Evolutionary conservation across 2,329 filamentous ascomycete species (phyloP).

Genomic region (Dothistroma septosporum): DNA sequence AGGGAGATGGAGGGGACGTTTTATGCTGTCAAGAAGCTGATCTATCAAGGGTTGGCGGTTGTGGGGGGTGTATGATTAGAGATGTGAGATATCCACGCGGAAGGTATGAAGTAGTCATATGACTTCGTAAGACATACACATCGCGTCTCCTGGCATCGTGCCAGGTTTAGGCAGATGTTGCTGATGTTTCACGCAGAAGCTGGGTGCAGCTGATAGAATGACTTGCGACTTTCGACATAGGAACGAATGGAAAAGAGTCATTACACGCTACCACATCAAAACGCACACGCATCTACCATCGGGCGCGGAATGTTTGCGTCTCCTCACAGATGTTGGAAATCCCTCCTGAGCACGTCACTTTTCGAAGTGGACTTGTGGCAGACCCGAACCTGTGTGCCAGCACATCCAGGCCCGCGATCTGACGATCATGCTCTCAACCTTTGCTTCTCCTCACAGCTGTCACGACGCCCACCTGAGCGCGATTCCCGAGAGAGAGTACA

Average conservation of each 20-base stretch:
- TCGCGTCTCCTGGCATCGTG: background rate
- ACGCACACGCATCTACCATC: background rate
- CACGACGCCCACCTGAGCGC: background rate
- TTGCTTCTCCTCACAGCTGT: background rate
- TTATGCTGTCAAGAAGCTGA: constrained; percentile 80
- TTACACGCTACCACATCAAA: background rate
- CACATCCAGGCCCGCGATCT: no score
- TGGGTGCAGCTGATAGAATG: background rate
- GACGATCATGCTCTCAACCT: no score
- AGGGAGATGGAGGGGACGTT: constrained; percentile 61
- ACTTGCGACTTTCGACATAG: background rate
- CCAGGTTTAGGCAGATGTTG: background rate
- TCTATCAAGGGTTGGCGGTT: constrained; percentile 90
- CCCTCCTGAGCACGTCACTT: no score
- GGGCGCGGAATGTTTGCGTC: background rate
- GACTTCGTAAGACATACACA: background rate
- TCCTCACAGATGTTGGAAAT: no score
- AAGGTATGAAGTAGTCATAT: background rate
- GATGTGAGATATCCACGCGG: background rate
- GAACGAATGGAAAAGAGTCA: background rate
- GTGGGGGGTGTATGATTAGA: constrained; percentile 58
- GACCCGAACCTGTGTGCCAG: no score
- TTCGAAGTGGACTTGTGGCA: no score
- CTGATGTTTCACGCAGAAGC: background rate
- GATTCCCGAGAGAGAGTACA: background rate